Evolutionary conservation across 2,329 filamentous ascomycete genomes (phyloP), one percentile per base, ranked within the genome.

Genomic region (Pestalotiopsis sp.): DNA sequence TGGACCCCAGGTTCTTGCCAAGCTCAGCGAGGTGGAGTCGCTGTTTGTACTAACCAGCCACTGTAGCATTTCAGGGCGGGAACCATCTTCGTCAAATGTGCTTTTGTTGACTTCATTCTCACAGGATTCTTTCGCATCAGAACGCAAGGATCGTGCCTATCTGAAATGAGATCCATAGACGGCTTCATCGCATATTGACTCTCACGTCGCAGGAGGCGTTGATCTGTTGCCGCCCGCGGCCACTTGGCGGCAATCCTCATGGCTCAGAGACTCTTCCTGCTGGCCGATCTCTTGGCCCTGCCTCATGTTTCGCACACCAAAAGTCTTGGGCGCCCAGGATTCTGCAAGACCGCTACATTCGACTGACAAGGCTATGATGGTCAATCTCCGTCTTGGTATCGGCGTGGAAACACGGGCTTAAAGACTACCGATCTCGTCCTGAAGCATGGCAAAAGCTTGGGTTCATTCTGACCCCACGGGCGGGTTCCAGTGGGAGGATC

Each of bases 301-400:
- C 63, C 52, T 56, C 63, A 65, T 35, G 64, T 40, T 38, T 58
- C 39, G 44, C 1, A 61, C 58, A 58, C 58, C 24, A 61, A 61
- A 61, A 61, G 30, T 26, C 58, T 61, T 61, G 35, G 58, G 26
- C 14, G 56, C 22, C 22, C 14, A 11, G 35, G 35, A 14, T 35
- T 35, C 58, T 30, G 20, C 44, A 20, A 35, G 26, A 61, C 58
- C 30, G 35, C 57, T 56, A 24, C 62, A 65, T 65, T 55, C 35
- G 20, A 61, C 56, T 13, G 24, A 38, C 48, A 65, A 65, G 62
- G 26, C 26, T 35, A 14, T 57, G 35, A 35, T 48, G n/a, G 14
- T 38, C 14, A 65, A 65, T 26, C 24, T 65, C 62, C 62, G 62
- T 65, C 62, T 65, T 56, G 62, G 40, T 65, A 63, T 63, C 20